Conservation (phyloP, 2,329 filamentous ascomycete genomes). For the Ceratocystis variospora region DNA sequence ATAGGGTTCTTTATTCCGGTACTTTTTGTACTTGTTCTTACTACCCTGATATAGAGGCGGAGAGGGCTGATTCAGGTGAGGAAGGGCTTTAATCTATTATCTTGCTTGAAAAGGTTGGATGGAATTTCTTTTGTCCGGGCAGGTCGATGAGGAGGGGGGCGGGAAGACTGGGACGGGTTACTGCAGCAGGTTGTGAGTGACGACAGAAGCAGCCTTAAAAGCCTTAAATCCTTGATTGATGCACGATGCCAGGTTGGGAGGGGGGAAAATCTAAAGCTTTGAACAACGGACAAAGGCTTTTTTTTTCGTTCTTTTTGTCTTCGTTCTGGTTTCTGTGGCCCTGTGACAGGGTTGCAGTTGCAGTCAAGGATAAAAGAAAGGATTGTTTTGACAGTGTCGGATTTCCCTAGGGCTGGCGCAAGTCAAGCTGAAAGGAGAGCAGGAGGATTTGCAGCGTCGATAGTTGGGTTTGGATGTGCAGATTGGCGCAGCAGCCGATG, state of each 20-base stretch:
- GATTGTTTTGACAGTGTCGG: conserved; percentile 7
- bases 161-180: neutral
- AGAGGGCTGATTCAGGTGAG: neutral
- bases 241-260: neutral
- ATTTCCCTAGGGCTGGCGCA: conserved; percentile 1
- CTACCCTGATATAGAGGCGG: neutral
- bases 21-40: neutral
- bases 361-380: neutral
- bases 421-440: neutral
- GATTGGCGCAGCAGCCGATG: conserved; percentile 1
- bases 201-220: neutral
- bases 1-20: neutral
- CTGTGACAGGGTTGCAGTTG: conserved; percentile 7
- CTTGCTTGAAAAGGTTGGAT: too few relatives aligned
- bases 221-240: neutral
- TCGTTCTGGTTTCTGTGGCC: neutral
- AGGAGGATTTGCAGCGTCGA: neutral
- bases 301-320: neutral
- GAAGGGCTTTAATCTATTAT: too few relatives aligned
- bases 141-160: neutral
- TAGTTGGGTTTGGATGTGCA: conserved; percentile 5
- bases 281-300: neutral
- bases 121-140: neutral
- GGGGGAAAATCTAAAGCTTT: neutral
- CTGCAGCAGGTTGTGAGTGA: neutral